Base-by-base conservation (phyloP, 208 protist genomes). In the Crithidia brevicula region DNA sequence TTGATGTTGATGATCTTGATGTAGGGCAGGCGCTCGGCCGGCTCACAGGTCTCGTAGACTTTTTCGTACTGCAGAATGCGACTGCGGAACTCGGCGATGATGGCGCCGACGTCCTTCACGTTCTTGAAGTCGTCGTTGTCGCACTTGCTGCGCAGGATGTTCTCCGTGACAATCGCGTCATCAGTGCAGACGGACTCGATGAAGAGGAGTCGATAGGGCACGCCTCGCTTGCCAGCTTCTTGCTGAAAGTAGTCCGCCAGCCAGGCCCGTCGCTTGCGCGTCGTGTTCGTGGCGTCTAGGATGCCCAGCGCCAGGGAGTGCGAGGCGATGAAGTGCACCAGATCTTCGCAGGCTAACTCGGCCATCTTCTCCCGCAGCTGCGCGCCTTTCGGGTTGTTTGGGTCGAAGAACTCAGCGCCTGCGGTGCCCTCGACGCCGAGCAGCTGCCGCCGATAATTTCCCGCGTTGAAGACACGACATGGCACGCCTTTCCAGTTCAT, bases 231-330 rank as follows among this genome's bases (percentile, higher is more conserved):
- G 27, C 79, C 54, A 18, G 78, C 62, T 40, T 84, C 77, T 7
- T 62, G 45, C 33, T 68, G 68, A 45, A 96, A 96, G 79, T 82
- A 88, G 25, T 90, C 67, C 40, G 85, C 49, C 22, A 98, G 56
- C 63, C 81, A 77, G 20, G 53, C 15, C 13, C 94, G 80, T 16
- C 94, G 88, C 60, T 76, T 78, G 30, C 65, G 74, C 18, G 91
- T 97, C 16, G 92, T 97, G 77, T 98, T 98, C 20, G 94, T 98
- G 2, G 92, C 94, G 54, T 98, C 94, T 52, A 98, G 85, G 34
- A 98, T 89, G 45, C 91, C 93, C 7, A 96, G 79, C n/a, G 88
- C 85, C 45, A 83, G 58, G 7, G 64, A n/a, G 68, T 94, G 79
- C 2, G 64, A 54, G 27, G 51, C 46, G 49, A 97, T 82, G 81